These are phyloP conservation scores for Globisporangium emineosum DNA, from an alignment of 352 stramenopile species.

Conservation along the genomic window DNA sequence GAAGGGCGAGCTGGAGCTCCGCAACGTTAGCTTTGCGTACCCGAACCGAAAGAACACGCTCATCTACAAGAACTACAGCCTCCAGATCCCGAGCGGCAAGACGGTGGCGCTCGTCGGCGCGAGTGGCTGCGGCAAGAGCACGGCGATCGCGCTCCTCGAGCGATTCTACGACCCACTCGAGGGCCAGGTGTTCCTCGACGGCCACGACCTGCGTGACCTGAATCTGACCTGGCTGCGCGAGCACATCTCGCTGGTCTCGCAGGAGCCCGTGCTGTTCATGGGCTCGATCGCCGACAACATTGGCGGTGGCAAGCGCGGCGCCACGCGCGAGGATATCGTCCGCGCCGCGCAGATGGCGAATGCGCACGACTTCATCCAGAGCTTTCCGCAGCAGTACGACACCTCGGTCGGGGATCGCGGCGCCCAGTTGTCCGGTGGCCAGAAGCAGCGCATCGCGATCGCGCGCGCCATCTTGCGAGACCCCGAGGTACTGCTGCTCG, in stretches of 20 bases:
- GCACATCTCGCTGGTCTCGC: constrained; percentile 66
- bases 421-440: constrained; percentile 78
- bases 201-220: constrained; percentile 51
- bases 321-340: constrained; percentile 79
- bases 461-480: constrained; percentile 86
- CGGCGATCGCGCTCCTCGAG: constrained; percentile 67
- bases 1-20: constrained; percentile 36
- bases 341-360: constrained; percentile 81
- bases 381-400: constrained; percentile 83
- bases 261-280: constrained; percentile 83
- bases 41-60: constrained; percentile 34
- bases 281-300: constrained; percentile 65
- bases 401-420: constrained; percentile 89
- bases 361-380: constrained; percentile 88
- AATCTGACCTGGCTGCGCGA: constrained; percentile 44
- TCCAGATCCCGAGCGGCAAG: constrained; percentile 48
- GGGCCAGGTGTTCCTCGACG: constrained; percentile 56
- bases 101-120: constrained; percentile 85
- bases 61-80: constrained; percentile 65
- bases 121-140: constrained; percentile 85
- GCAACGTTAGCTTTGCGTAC: constrained; percentile 39
- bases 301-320: constrained; percentile 28
- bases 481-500: constrained; percentile 86
- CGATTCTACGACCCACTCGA: constrained; percentile 63
- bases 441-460: constrained; percentile 87